Percentiles rank a stretch among this genome's conserved stretches.
phyloP scores from a whole-genome alignment of 257 asterid genomes.

The Plantago elongata region DNA sequence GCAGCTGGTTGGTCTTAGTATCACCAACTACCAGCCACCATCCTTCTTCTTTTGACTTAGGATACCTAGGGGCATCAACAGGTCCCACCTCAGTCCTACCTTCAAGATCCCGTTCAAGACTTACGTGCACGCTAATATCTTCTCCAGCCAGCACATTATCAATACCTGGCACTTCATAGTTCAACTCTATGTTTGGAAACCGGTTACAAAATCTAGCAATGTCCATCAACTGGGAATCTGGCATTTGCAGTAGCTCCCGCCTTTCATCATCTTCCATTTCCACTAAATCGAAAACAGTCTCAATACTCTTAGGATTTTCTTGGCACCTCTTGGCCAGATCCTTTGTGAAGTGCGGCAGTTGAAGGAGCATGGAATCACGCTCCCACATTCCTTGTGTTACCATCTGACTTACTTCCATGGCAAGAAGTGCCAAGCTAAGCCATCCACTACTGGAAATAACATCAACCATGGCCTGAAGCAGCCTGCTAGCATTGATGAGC shows the following conservation, averaged over 20 bases:
- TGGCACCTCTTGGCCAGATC: constrained; percentile 48
- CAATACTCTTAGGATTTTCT: constrained; percentile 43
- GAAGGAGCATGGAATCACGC: constrained; percentile 60
- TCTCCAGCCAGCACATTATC: constrained; percentile 37
- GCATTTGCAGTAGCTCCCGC: constrained; percentile 50
- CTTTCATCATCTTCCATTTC: constrained; percentile 62
- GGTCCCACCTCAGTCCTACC: constrained; percentile 52
- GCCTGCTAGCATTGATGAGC: constrained; percentile 44
- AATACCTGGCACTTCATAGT: constrained; percentile 32
- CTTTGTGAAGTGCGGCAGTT: constrained; percentile 55
- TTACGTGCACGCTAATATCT: constrained; percentile 34
- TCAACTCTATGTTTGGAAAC: constrained; percentile 50
- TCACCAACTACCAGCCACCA: constrained; percentile 69
- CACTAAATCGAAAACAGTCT: constrained; percentile 45
- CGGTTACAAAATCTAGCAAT: constrained; percentile 56
- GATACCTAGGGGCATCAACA: constrained; percentile 56
- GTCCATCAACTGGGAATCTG: constrained; percentile 47
- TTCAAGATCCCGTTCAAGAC: constrained; percentile 47
- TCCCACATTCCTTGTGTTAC: constrained; percentile 67
- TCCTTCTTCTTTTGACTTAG: constrained; percentile 53
- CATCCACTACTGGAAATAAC: constrained; percentile 64
- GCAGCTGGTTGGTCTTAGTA: constrained; percentile 47
- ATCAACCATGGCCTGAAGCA: constrained; percentile 62
- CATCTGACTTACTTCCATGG: constrained; percentile 64
- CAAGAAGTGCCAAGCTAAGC: constrained; percentile 52